Evolutionary conservation across 306 rosid genomes (phyloP).

Genomic region (Begonia peltatifolia): DNA sequence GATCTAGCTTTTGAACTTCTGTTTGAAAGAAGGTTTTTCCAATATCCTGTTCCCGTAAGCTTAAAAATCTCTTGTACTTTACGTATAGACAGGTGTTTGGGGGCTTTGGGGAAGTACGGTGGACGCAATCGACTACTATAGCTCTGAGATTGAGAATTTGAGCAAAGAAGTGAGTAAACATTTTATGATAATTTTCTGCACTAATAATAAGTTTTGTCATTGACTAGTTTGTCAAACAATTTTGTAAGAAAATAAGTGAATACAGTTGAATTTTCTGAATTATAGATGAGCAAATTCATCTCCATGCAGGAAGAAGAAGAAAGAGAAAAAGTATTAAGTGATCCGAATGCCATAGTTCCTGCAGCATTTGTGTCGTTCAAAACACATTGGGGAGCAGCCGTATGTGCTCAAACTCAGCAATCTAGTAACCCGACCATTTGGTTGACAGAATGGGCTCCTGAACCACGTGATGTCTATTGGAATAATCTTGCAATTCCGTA

Average conservation of each 20-base stretch:
- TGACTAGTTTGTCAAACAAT: no score
- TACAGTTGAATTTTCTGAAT: no score
- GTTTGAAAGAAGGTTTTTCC: conserved; percentile 11
- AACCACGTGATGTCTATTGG: conserved; percentile 81
- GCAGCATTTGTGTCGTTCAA: conserved; percentile 92
- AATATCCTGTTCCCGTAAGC: conserved; percentile 16
- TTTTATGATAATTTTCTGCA: background rate
- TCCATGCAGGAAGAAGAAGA: conserved; percentile 65
- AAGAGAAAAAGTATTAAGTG: conserved; percentile 40
- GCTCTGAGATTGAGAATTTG: conserved; percentile 25
- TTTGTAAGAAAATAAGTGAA: no score
- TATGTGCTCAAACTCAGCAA: conserved; percentile 92
- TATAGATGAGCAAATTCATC: background rate
- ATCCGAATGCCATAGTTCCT: conserved; percentile 53
- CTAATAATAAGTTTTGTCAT: no score
- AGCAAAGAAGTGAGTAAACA: conserved; percentile 36
- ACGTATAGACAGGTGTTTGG: conserved; percentile 65
- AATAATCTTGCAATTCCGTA: conserved; percentile 80
- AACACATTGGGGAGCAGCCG: conserved; percentile 87
- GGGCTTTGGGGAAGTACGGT: conserved; percentile 53
- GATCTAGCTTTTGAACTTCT: conserved; percentile 4
- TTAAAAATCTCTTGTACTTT: background rate
- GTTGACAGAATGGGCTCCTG: conserved; percentile 97
- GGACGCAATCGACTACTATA: conserved; percentile 61
- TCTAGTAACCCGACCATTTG: conserved; percentile 66